Evolutionary conservation across 1,284 basidiomycete genomes (phyloP).

Genomic region (Pulchroboletus neoregius): DNA sequence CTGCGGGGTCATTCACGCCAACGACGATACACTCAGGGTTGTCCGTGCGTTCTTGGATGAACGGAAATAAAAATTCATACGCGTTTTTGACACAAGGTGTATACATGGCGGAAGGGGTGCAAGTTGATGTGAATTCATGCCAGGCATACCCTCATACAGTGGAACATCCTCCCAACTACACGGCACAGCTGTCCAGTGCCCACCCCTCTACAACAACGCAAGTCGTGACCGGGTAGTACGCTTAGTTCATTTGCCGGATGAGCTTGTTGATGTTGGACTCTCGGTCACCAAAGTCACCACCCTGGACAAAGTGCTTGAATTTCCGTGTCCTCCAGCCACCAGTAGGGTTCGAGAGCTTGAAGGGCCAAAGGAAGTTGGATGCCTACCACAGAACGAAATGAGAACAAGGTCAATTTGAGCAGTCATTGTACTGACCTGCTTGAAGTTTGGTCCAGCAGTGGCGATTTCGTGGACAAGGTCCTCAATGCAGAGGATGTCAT

Average conservation of each 20-base stretch:
- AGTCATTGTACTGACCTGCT: slow-evolving; percentile 63
- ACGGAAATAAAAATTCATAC: slow-evolving; percentile 17
- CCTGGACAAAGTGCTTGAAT: slow-evolving; percentile 93
- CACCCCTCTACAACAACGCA: slow-evolving; percentile 15
- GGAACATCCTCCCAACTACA: slow-evolving; percentile 25
- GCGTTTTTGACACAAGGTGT: slow-evolving; percentile 25
- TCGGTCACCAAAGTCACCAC: slow-evolving; percentile 96
- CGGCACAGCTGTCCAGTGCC: slow-evolving; percentile 5
- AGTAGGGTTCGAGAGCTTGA: slow-evolving; percentile 99
- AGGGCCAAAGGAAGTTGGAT: slow-evolving; percentile 97
- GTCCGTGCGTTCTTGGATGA: neutral
- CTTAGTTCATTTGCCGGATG: slow-evolving; percentile 93
- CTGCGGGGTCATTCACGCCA: slow-evolving; percentile 9
- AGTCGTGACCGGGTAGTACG: neutral
- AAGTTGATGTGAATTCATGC: slow-evolving; percentile 33
- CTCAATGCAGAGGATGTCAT: slow-evolving; percentile 96
- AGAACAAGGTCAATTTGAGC: neutral
- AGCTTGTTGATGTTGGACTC: slow-evolving; percentile 97
- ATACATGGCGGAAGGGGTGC: slow-evolving; percentile 26
- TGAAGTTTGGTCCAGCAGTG: slow-evolving; percentile 97
- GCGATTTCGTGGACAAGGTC: slow-evolving; percentile 98
- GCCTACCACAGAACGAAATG: slow-evolving; percentile 44
- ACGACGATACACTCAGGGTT: too few species aligned
- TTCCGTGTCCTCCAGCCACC: slow-evolving; percentile 97
- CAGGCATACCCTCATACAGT: slow-evolving; percentile 37